phyloP scores from a whole-genome alignment of 1,139 yeast genomes.

The Citeromyces hawaiiensis region DNA sequence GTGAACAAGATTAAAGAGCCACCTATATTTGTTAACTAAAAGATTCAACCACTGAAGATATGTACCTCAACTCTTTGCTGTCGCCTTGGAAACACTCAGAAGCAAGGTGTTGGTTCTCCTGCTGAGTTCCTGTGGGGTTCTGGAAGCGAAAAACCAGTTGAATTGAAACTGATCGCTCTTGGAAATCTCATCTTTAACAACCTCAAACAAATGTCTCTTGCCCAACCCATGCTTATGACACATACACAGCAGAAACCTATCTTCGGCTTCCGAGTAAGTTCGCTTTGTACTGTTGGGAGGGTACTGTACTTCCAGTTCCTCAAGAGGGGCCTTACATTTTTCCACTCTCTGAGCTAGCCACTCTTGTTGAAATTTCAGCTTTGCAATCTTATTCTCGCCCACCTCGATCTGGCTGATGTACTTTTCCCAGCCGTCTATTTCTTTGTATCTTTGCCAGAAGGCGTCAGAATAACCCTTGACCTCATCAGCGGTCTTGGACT shows the following conservation, averaged over 20 bases:
- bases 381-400: conserved; percentile 72
- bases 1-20: too few species aligned
- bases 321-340: conserved; percentile 54
- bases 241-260: conserved; percentile 62
- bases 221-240: conserved; percentile 70
- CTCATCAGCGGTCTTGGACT: conserved; percentile 58
- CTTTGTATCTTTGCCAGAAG: conserved; percentile 64
- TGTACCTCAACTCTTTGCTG: too few species aligned
- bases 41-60: too few species aligned
- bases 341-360: conserved; percentile 53
- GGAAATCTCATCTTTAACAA: conserved; percentile 63
- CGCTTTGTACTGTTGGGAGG: conserved; percentile 91
- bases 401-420: conserved; percentile 76
- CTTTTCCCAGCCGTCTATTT: conserved; percentile 78
- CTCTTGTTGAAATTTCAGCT: conserved; percentile 49
- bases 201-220: conserved; percentile 57
- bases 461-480: conserved; percentile 52
- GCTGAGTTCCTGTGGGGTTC: conserved; percentile 75
- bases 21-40: too few species aligned
- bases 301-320: conserved; percentile 62
- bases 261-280: conserved; percentile 76
- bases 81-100: conserved; percentile 50
- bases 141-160: conserved; percentile 80
- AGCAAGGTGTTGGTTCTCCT: conserved; percentile 73
- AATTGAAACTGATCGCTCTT: conserved; percentile 67